Evolutionary conservation across 345 rosid genomes (phyloP).

Genomic region (Corchorus capsularis): DNA sequence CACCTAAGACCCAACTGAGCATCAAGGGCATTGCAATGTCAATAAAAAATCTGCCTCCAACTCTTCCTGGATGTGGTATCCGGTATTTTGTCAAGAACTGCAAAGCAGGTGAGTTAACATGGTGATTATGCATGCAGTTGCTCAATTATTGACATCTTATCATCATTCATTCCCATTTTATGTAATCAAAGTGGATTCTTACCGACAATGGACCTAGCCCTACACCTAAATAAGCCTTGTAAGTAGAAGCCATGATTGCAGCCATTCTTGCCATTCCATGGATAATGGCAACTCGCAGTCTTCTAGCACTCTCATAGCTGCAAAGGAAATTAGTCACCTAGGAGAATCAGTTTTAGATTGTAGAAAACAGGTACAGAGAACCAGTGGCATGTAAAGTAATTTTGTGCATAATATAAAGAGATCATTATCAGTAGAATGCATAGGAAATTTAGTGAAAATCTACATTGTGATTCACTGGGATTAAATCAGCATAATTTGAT

Average conservation of each 20-base stretch:
- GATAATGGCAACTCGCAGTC: conserved; percentile 74
- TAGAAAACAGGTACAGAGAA: not conserved
- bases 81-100: conserved; percentile 86
- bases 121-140: conserved; percentile 11
- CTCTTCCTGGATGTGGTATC: conserved; percentile 91
- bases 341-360: not conserved
- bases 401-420: not conserved
- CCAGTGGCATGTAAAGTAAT: not conserved
- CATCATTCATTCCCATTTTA: not conserved
- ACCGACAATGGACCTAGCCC: conserved; percentile 95
- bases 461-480: not conserved
- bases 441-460: not conserved
- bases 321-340: conserved; percentile 7
- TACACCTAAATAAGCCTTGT: conserved; percentile 92
- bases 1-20: conserved; percentile 92
- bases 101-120: conserved; percentile 23
- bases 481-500: not conserved
- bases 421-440: not conserved
- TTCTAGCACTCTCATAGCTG: conserved; percentile 82
- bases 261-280: conserved; percentile 96
- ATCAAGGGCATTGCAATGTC: conserved; percentile 77
- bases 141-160: conserved; percentile 6
- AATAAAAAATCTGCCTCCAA: conserved; percentile 81
- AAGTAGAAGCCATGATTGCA: conserved; percentile 94
- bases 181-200: conserved; percentile 24